A percentile compares a stretch with the other conserved stretches of the same genome.
Conservation (phyloP, 164 flowering plant genomes). For the Kalanchoe fedtschenkoi region DNA sequence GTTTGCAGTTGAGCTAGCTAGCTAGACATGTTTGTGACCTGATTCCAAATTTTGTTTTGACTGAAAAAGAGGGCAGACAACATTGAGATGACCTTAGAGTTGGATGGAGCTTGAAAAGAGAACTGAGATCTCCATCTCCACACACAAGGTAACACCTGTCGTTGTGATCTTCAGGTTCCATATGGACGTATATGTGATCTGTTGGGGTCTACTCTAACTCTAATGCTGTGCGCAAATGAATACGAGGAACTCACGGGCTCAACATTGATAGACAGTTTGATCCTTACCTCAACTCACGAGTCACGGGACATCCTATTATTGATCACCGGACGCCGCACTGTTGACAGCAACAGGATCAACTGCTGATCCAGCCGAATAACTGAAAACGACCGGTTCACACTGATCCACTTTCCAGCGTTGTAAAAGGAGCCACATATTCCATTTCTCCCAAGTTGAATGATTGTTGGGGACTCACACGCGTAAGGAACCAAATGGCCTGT, state of each 20-base stretch:
- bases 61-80: too few relatives aligned
- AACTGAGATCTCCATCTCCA: neutral
- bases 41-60: too few relatives aligned
- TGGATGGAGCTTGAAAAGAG: too few relatives aligned
- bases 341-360: neutral
- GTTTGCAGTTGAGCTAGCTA: too few relatives aligned
- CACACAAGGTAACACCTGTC: neutral
- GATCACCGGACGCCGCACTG: neutral
- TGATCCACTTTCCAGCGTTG: too few relatives aligned
- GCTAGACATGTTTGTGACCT: too few relatives aligned
- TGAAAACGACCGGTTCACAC: neutral
- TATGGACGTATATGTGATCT: neutral
- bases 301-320: neutral
- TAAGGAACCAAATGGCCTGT: neutral
- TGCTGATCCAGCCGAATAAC: neutral
- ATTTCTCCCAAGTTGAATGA: neutral
- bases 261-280: neutral
- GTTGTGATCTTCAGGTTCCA: neutral
- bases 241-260: slow-evolving; percentile 2
- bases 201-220: neutral
- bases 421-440: neutral
- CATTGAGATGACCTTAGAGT: too few relatives aligned
- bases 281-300: slow-evolving; percentile 1
- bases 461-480: neutral
- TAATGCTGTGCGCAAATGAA: neutral